phyloP scores from a whole-genome alignment of 768 basidiomycete species.

The Collybia mongolica region DNA sequence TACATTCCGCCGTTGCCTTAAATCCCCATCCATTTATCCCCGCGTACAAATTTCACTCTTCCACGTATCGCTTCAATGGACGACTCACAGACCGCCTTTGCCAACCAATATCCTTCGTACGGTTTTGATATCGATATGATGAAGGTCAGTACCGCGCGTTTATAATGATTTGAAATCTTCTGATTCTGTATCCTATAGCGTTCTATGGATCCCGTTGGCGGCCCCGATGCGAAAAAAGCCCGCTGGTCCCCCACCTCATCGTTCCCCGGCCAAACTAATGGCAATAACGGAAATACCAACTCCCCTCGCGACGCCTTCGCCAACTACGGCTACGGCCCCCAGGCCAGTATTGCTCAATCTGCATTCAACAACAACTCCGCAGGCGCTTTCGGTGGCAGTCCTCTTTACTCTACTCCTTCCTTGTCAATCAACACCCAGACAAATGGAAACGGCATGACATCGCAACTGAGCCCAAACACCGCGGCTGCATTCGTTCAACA shows the following conservation, averaged over 20 bases:
- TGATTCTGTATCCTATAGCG: conserved; percentile 44
- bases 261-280: conserved; percentile 37
- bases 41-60: no score
- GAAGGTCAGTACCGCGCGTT: conserved; percentile 54
- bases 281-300: conserved; percentile 27
- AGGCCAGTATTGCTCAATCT: conserved; percentile 60
- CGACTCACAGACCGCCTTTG: conserved; percentile 71
- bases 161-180: background rate
- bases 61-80: conserved; percentile 51
- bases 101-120: conserved; percentile 68
- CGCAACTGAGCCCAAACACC: conserved; percentile 71
- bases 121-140: conserved; percentile 88
- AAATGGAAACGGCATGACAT: conserved; percentile 48
- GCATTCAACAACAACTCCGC: conserved; percentile 49
- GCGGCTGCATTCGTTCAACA: conserved; percentile 48
- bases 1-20: conserved; percentile 30
- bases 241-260: conserved; percentile 79
- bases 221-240: conserved; percentile 86
- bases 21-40: conserved; percentile 11
- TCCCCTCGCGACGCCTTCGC: conserved; percentile 71
- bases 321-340: conserved; percentile 85
- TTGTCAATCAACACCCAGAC: conserved; percentile 65
- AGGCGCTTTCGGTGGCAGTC: conserved; percentile 49
- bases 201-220: conserved; percentile 81
- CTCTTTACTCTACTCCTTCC: conserved; percentile 72